Conservation (phyloP, 768 basidiomycete species). For the Amanita rubescens region DNA sequence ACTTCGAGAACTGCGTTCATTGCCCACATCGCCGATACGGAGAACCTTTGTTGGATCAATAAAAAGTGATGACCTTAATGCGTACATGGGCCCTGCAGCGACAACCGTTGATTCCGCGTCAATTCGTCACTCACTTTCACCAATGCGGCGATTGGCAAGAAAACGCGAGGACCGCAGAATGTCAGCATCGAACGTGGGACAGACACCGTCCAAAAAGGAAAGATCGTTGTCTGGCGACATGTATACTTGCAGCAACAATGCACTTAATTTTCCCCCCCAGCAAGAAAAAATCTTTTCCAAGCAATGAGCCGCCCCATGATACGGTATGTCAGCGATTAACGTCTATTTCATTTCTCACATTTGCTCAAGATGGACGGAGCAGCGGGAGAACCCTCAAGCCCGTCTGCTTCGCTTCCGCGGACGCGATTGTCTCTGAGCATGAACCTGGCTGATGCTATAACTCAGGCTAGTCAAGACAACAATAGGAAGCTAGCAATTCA, state of each 20-base stretch:
- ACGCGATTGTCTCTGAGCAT: background rate
- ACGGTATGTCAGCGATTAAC: background rate
- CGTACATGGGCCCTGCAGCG: too few relatives aligned
- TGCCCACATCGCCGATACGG: too few relatives aligned
- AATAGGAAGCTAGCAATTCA: background rate
- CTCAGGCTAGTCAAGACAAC: slow-evolving; percentile 10
- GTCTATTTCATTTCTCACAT: background rate
- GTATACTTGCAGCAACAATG: background rate
- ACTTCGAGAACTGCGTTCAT: too few relatives aligned
- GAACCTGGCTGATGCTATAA: slow-evolving; percentile 11
- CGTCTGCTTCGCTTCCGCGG: background rate
- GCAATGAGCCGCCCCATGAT: background rate
- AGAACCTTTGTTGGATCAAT: too few relatives aligned
- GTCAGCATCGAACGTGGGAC: background rate
- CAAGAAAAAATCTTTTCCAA: too few relatives aligned
- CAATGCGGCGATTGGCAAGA: too few relatives aligned
- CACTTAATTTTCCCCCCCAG: background rate
- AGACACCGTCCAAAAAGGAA: background rate
- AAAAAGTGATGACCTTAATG: too few relatives aligned
- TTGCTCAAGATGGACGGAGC: background rate
- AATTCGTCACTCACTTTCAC: too few relatives aligned
- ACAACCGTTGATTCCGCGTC: too few relatives aligned
- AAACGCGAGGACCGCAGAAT: too few relatives aligned
- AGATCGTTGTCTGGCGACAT: background rate
- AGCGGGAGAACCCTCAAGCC: background rate